phyloP scores from a whole-genome alignment of 495 filamentous ascomycete genomes.

The Pyrenopolyporus hunteri region DNA sequence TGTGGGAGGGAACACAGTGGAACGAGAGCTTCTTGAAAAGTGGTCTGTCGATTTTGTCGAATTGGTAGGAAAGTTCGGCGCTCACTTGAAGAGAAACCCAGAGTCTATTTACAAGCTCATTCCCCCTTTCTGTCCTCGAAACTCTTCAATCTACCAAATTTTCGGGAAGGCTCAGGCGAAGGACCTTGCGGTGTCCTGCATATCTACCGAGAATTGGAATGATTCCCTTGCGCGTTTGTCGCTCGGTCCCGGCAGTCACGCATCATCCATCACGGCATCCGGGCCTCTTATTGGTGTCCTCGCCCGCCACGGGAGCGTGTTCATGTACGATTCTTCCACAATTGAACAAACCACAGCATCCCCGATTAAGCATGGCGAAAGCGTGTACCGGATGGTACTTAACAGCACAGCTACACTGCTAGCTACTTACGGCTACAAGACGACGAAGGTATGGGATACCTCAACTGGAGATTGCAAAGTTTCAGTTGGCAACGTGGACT shows the following conservation, averaged over 20 bases:
- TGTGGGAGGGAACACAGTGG: background rate
- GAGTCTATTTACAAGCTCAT: slow-evolving; percentile 46
- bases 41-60: slow-evolving; percentile 54
- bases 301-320: background rate
- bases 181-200: background rate
- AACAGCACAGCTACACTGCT: slow-evolving; percentile 4
- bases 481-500: slow-evolving; percentile 21
- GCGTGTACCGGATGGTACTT: slow-evolving; percentile 2
- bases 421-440: slow-evolving; percentile 12
- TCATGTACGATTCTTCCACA: slow-evolving; percentile 8
- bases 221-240: slow-evolving; percentile 21
- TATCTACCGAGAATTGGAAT: slow-evolving; percentile 13
- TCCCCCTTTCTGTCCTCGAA: slow-evolving; percentile 46
- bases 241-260: background rate
- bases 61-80: slow-evolving; percentile 48
- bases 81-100: slow-evolving; percentile 36
- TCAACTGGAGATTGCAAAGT: slow-evolving; percentile 14
- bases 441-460: slow-evolving; percentile 18
- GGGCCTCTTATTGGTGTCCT: background rate
- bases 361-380: slow-evolving; percentile 7
- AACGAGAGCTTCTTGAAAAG: slow-evolving; percentile 39
- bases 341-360: slow-evolving; percentile 1
- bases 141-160: slow-evolving; percentile 5
- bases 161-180: slow-evolving; percentile 8
- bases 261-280: background rate